Evolutionary conservation across 345 rosid species (phyloP).

Genomic region (Eucalyptus albens): DNA sequence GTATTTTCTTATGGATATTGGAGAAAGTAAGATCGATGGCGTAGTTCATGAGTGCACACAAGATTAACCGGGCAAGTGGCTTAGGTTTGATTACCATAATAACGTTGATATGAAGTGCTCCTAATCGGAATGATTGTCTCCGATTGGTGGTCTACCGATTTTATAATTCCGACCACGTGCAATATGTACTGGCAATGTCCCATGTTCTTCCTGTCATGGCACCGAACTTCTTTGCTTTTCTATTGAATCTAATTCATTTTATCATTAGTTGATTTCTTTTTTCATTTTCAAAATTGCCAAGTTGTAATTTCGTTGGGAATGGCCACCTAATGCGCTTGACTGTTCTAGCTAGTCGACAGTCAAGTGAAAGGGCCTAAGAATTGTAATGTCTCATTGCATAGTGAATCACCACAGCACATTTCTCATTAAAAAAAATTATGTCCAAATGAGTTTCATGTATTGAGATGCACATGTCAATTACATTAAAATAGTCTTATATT

Average conservation of each 20-base stretch:
- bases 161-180: neutral
- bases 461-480: neutral
- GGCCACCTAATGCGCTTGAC: neutral
- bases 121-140: neutral
- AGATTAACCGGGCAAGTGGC: neutral
- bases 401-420: neutral
- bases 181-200: neutral
- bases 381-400: neutral
- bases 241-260: neutral
- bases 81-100: neutral
- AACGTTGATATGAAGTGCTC: neutral
- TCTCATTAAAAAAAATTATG: neutral
- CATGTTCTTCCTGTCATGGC: neutral
- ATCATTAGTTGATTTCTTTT: neutral
- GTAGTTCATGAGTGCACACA: neutral
- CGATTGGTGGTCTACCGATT: neutral
- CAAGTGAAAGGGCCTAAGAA: neutral
- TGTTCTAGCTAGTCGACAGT: neutral
- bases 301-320: neutral
- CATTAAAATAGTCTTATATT: too few relatives aligned
- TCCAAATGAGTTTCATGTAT: neutral
- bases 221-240: neutral
- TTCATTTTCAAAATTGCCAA: neutral
- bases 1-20: neutral
- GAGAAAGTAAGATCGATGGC: neutral